A percentile compares a stretch with the other conserved stretches of the same genome.
Conservation (phyloP, 1,284 basidiomycete species). For the Pseudozyma pruni region DNA sequence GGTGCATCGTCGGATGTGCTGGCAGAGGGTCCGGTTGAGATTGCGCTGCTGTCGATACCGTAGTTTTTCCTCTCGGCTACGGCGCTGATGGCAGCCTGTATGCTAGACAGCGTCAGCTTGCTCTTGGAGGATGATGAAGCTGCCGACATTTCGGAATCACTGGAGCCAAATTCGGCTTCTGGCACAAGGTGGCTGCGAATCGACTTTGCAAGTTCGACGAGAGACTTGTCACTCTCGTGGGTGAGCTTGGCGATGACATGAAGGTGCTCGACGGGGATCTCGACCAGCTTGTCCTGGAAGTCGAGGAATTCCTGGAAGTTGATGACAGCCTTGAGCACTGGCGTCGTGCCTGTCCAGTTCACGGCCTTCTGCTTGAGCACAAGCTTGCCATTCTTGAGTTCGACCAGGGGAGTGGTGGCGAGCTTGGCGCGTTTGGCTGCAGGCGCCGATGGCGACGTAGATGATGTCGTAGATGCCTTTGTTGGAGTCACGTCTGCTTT, state of each 20-base stretch:
- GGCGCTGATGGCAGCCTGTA: conserved; percentile 46
- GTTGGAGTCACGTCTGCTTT: conserved; percentile 1
- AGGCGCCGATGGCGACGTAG: conserved; percentile 13
- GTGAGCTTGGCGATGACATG: conserved; percentile 81
- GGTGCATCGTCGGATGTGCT: conserved; percentile 5
- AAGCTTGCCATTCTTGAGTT: conserved; percentile 75
- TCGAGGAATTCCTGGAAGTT: conserved; percentile 53
- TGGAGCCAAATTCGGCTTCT: conserved; percentile 46
- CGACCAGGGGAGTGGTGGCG: conserved; percentile 53
- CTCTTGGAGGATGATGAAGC: conserved; percentile 9
- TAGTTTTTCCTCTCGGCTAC: conserved; percentile 61
- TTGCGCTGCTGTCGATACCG: conserved; percentile 40
- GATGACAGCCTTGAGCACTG: conserved; percentile 73
- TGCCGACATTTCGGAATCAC: conserved; percentile 27
- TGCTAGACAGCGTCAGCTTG: conserved; percentile 39
- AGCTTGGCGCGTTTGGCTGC: conserved; percentile 42
- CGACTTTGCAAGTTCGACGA: conserved; percentile 49
- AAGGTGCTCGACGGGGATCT: conserved; percentile 76
- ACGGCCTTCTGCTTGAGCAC: conserved; percentile 81
- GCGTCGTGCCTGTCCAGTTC: conserved; percentile 79
- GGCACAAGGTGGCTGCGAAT: conserved; percentile 52
- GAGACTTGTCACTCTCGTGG: conserved; percentile 69
- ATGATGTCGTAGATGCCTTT: conserved; percentile 1
- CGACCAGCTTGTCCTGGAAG: conserved; percentile 66
- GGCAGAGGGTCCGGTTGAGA: conserved; percentile 6